phyloP scores from a whole-genome alignment of 148 eudicot species.

The Pouteria glomerata region DNA sequence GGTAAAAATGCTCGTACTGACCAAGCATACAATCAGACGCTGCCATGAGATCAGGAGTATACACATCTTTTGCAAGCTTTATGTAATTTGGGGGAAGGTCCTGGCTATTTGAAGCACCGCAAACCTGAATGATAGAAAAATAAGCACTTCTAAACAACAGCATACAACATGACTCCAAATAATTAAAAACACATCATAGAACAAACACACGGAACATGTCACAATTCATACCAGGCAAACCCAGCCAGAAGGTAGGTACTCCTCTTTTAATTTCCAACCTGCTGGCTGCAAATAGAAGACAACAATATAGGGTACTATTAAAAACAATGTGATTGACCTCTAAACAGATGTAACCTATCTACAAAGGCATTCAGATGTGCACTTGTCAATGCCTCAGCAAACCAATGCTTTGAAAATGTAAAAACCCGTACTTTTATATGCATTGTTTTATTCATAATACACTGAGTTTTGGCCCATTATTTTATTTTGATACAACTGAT shows the following conservation, averaged over 20 bases:
- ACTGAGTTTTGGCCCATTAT: no score
- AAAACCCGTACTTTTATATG: no score
- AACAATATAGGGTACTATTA: background rate
- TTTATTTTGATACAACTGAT: no score
- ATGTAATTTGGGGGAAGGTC: conserved; percentile 76
- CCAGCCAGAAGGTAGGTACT: conserved; percentile 88
- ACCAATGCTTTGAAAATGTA: no score
- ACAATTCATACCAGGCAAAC: conserved; percentile 62
- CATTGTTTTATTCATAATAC: no score
- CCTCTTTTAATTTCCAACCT: conserved; percentile 83
- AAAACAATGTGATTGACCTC: background rate
- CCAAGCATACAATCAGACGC: conserved; percentile 99
- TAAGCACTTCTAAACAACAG: background rate
- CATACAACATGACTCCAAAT: background rate
- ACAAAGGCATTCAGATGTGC: background rate
- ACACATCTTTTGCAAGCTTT: conserved; percentile 74
- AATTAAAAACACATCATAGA: background rate
- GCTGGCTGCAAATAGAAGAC: conserved; percentile 62
- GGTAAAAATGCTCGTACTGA: conserved; percentile 33
- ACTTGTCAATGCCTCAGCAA: background rate
- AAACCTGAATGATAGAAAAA: conserved; percentile 44
- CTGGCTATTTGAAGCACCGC: conserved; percentile 81
- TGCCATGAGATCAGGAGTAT: conserved; percentile 96
- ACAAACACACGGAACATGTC: background rate
- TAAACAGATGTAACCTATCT: background rate